These are phyloP conservation scores for Mycosarcoma maydis DNA, from an alignment of 1,284 basidiomycete genomes.

Conservation along the genomic window DNA sequence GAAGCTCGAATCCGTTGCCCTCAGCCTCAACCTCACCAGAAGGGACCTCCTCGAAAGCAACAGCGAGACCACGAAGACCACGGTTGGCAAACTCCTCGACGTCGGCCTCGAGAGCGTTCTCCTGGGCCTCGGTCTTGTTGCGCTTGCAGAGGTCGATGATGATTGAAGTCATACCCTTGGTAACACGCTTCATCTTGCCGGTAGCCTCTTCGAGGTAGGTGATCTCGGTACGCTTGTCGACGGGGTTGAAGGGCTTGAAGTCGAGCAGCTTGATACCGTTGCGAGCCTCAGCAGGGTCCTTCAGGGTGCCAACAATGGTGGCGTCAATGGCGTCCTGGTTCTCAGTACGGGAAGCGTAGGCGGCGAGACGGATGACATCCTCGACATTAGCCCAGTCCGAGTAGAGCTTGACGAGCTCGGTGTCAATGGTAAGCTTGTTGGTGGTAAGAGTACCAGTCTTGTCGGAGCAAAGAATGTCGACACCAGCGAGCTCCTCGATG, in stretches of 20 bases:
- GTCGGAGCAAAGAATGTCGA: conserved; percentile 95
- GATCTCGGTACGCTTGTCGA: conserved; percentile 98
- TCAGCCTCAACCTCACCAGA: conserved; percentile 77
- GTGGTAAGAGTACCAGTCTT: conserved; percentile 97
- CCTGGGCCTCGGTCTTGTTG: conserved; percentile 91
- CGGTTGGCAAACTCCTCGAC: conserved; percentile 93
- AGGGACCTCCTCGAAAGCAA: conserved; percentile 92
- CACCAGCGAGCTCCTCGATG: conserved; percentile 90
- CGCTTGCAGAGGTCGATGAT: conserved; percentile 85
- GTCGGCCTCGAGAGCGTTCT: conserved; percentile 90
- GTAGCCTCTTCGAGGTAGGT: conserved; percentile 93
- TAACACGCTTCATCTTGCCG: conserved; percentile 95
- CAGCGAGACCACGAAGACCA: conserved; percentile 96
- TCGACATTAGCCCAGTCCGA: conserved; percentile 82
- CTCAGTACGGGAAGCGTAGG: conserved; percentile 96
- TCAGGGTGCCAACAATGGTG: conserved; percentile 83
- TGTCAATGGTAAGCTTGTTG: conserved; percentile 97
- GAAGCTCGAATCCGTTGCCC: conserved; percentile 95
- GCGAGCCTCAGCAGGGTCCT: conserved; percentile 76
- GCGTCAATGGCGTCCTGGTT: conserved; percentile 97
- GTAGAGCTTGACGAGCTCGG: conserved; percentile 89
- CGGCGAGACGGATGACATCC: conserved; percentile 89
- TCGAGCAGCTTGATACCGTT: conserved; percentile 93
- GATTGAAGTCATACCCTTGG: conserved; percentile 99
- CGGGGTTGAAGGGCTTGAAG: conserved; percentile 99